Evolutionary conservation across 2,329 filamentous ascomycete species (phyloP).

Genomic region (Nemania abortiva): DNA sequence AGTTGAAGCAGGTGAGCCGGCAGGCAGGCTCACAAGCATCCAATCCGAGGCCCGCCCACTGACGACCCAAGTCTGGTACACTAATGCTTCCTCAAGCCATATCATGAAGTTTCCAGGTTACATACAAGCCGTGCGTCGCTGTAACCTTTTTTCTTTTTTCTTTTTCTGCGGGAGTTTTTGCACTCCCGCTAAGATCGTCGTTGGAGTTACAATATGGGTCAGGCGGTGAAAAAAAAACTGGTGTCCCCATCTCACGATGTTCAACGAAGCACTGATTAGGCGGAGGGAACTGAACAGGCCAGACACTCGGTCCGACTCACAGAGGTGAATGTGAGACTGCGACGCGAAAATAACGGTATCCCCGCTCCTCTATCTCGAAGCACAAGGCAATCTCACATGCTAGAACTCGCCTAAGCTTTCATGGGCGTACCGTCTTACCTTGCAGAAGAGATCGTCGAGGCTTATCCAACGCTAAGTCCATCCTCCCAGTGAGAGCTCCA

Average conservation of each 20-base stretch:
- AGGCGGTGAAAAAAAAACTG: slow-evolving; percentile 15
- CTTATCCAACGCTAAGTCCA: slow-evolving; percentile 35
- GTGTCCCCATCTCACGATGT: slow-evolving; percentile 31
- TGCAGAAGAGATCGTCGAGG: slow-evolving; percentile 27
- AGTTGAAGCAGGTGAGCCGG: slow-evolving; percentile 28
- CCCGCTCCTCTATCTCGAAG: not conserved
- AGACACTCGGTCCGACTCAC: slow-evolving; percentile 37
- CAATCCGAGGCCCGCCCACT: not conserved
- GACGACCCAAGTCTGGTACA: slow-evolving; percentile 29
- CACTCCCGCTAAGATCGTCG: slow-evolving; percentile 15
- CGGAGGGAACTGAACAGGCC: slow-evolving; percentile 13
- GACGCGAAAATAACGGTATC: slow-evolving; percentile 24
- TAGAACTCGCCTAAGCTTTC: slow-evolving; percentile 24
- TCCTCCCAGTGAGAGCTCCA: slow-evolving; percentile 29
- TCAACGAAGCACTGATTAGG: slow-evolving; percentile 34
- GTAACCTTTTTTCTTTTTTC: not conserved
- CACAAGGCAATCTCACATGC: not conserved
- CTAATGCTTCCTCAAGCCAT: slow-evolving; percentile 29
- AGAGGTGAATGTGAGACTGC: slow-evolving; percentile 34
- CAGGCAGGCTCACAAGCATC: not conserved
- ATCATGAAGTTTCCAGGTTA: slow-evolving; percentile 26
- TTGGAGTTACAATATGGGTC: slow-evolving; percentile 26
- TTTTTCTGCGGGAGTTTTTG: not conserved
- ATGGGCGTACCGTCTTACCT: slow-evolving; percentile 32
- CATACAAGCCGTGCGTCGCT: slow-evolving; percentile 26